phyloP scores from a whole-genome alignment of 2,329 filamentous ascomycete species.

The Pseudocercospora crystallina region DNA sequence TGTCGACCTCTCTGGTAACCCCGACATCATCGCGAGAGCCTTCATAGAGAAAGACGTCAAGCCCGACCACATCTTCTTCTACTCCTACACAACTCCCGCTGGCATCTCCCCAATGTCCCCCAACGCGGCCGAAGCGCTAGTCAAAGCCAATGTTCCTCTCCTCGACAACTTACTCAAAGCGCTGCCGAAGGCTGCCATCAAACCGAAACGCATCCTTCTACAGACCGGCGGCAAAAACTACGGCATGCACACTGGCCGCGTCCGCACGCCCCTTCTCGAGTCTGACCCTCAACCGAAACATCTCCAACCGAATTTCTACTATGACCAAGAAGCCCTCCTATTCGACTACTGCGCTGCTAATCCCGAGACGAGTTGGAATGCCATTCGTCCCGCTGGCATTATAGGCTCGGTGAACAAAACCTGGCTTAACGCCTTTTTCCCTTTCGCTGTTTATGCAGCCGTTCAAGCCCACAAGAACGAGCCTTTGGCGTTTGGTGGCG shows the following conservation, averaged over 20 bases:
- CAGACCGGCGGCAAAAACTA: conserved; percentile 54
- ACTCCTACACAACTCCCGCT: conserved; percentile 46
- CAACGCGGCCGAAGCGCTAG: conserved; percentile 46
- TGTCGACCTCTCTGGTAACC: conserved; percentile 32
- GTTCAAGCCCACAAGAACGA: conserved; percentile 42
- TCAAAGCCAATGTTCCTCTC: conserved; percentile 26
- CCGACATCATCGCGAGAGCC: conserved; percentile 32
- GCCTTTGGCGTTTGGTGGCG: conserved; percentile 45
- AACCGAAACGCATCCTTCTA: conserved; percentile 47
- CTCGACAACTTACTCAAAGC: conserved; percentile 48
- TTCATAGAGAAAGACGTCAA: conserved; percentile 34
- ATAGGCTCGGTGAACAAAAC: conserved; percentile 49
- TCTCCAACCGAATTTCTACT: conserved; percentile 54
- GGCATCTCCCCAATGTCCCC: too few species aligned
- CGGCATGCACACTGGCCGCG: conserved; percentile 24
- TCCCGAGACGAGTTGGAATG: conserved; percentile 42
- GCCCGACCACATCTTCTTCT: conserved; percentile 51
- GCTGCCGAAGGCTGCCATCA: conserved; percentile 41
- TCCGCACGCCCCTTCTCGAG: conserved; percentile 39
- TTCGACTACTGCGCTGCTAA: conserved; percentile 39
- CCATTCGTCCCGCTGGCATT: conserved; percentile 48
- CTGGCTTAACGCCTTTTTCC: conserved; percentile 50
- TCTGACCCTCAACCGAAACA: conserved; percentile 43
- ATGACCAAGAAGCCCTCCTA: conserved; percentile 51
- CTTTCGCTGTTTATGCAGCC: conserved; percentile 49